These are phyloP conservation scores for Herpetospermum pedunculosum DNA, from an alignment of 306 rosid genomes.

Conservation along the genomic window DNA sequence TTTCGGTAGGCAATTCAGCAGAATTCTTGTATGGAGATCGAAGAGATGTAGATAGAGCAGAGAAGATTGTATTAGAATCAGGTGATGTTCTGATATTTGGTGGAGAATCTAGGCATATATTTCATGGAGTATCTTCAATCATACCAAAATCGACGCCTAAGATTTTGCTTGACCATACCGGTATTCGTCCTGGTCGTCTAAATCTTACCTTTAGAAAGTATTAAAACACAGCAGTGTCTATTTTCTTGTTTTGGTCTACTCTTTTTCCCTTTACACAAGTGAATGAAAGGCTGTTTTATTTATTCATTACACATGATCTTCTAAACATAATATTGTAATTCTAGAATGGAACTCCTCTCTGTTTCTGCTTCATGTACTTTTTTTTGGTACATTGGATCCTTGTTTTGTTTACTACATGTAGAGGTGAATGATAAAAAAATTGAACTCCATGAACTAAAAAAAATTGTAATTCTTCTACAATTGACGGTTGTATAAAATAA, in stretches of 20 bases:
- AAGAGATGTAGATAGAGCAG: constrained; percentile 35
- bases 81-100: constrained; percentile 74
- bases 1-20: constrained; percentile 66
- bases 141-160: constrained; percentile 44
- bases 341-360: neutral
- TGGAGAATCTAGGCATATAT: constrained; percentile 44
- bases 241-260: neutral
- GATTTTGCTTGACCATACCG: constrained; percentile 20
- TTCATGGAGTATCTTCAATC: constrained; percentile 56
- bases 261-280: neutral
- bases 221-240: neutral
- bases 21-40: constrained; percentile 53
- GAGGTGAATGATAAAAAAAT: neutral
- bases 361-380: neutral
- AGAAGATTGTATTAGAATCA: constrained; percentile 35
- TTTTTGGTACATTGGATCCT: no score
- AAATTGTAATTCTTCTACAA: no score
- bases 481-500: no score
- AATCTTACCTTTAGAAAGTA: constrained; percentile 62
- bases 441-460: no score
- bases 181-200: constrained; percentile 44
- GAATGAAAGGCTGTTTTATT: neutral
- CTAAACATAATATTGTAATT: neutral
- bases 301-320: no score
- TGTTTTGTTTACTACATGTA: neutral